These are phyloP conservation scores for Fusarium euwallaceae DNA, from an alignment of 2,329 filamentous ascomycete species.

Conservation along the genomic window DNA sequence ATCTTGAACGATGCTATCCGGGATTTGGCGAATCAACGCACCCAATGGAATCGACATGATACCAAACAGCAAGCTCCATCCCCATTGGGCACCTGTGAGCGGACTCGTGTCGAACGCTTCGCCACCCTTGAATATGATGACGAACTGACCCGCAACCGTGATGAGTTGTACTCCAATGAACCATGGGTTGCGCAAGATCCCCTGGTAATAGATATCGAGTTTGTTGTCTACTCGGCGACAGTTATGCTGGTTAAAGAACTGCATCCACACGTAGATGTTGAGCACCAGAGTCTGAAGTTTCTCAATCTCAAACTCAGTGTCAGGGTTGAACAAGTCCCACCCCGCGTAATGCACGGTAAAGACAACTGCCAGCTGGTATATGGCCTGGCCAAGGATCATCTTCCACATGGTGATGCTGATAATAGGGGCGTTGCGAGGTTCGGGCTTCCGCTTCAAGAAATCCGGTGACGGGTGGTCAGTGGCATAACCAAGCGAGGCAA, in stretches of 20 bases:
- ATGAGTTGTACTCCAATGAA: conserved; percentile 77
- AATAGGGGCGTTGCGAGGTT: conserved; percentile 76
- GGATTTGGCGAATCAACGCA: conserved; percentile 57
- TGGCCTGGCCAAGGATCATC: conserved; percentile 73
- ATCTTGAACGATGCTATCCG: conserved; percentile 51
- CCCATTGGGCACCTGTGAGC: conserved; percentile 77
- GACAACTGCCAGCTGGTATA: conserved; percentile 71
- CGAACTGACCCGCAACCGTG: conserved; percentile 77
- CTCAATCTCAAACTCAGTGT: conserved; percentile 51
- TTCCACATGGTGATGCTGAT: conserved; percentile 77
- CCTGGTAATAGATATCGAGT: conserved; percentile 83
- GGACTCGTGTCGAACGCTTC: conserved; percentile 73
- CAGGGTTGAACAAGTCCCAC: conserved; percentile 67
- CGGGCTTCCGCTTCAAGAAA: conserved; percentile 67
- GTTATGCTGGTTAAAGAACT: conserved; percentile 87
- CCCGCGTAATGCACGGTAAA: conserved; percentile 74
- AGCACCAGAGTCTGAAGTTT: conserved; percentile 77
- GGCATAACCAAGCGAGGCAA: conserved; percentile 74
- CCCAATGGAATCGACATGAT: conserved; percentile 75
- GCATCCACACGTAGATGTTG: conserved; percentile 92
- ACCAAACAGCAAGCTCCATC: conserved; percentile 76
- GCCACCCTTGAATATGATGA: conserved; percentile 80
- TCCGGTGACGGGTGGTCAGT: conserved; percentile 71
- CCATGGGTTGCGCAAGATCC: conserved; percentile 80
- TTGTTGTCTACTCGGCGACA: conserved; percentile 86